Evolutionary conservation across 306 rosid species (phyloP).

Genomic region (Lotus japonicus): DNA sequence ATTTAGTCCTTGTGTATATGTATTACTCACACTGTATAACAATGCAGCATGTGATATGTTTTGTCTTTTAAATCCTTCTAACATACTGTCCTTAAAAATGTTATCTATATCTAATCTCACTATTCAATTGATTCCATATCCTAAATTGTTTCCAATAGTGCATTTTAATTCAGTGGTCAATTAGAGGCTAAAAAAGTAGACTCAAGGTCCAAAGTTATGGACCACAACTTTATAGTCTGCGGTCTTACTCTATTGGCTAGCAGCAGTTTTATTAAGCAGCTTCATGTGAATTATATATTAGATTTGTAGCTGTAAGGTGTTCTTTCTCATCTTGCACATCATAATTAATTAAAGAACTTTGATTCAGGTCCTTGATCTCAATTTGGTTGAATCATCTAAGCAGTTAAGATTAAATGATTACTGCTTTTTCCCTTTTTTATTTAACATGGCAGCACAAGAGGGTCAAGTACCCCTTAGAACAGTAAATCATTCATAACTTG

Average conservation of each 20-base stretch:
- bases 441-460: constrained; percentile 14
- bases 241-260: constrained; percentile 11
- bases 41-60: constrained; percentile 49
- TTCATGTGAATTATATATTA: neutral
- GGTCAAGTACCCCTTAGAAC: constrained; percentile 8
- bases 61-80: constrained; percentile 1
- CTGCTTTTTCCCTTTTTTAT: neutral
- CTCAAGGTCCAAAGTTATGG: constrained; percentile 22
- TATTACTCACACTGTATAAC: constrained; percentile 20
- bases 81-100: constrained; percentile 1
- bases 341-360: constrained; percentile 11
- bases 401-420: constrained; percentile 24
- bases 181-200: neutral
- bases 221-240: constrained; percentile 19
- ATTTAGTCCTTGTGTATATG: constrained; percentile 32
- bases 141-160: neutral
- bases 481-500: neutral
- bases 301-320: constrained; percentile 16
- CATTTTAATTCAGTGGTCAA: neutral
- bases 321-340: constrained; percentile 18
- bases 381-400: constrained; percentile 25
- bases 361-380: constrained; percentile 12
- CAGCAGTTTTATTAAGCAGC: neutral
- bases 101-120: constrained; percentile 2
- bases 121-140: neutral